Evolutionary conservation across 1,139 yeast genomes (phyloP), one percentile per base, ranked within the genome.

Genomic region (Groenewaldozyma auringiensis): DNA sequence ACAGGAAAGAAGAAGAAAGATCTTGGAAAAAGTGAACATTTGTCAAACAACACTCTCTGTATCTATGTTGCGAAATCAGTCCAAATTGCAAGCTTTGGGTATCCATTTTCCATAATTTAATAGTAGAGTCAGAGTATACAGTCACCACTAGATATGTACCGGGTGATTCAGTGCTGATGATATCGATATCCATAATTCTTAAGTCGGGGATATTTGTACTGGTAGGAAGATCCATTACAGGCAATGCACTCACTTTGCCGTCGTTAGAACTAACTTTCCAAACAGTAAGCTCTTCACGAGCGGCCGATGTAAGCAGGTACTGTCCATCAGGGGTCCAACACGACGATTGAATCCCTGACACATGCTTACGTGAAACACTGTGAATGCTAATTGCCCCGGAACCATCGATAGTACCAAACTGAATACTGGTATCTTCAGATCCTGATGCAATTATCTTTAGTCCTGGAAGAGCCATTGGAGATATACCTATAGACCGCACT

Each of bases 381-480:
- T 13, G 33, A 9, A 39, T 27, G 11, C n/a, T 14, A 3, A 59
- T 56, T 0, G 54, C 53, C 1, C 86, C 85, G 14, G 50, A 46
- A 0, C 54, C 41, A 34, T 62, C 55, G 2, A 86, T 48, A 21
- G 69, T 67, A 1, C 82, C 76, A 20, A 89, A 54, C 49, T 79
- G 74, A 3, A 92, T 68, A 1, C 87, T 77, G 0, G 96, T 83
- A 59, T 92, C 98, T 62, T 92, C 98, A 0, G 96, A 81, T 1
- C 89, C 97, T 2, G 94, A 79, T 21, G 85, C 74, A 9, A 66
- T 18, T 76, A 65, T 55, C 52, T 63, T 40, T 9, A 16, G 36
- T 4, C 51, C 50, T 2, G 44, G 20, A 6, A 57, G 54, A 13
- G 49, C 46, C 3, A 48, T 46, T 1, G 69, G 66, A 20, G 58